Evolutionary conservation across 2,329 filamentous ascomycete genomes (phyloP), one percentile per base, ranked within the genome.

Genomic region (Aureobasidium sp.): DNA sequence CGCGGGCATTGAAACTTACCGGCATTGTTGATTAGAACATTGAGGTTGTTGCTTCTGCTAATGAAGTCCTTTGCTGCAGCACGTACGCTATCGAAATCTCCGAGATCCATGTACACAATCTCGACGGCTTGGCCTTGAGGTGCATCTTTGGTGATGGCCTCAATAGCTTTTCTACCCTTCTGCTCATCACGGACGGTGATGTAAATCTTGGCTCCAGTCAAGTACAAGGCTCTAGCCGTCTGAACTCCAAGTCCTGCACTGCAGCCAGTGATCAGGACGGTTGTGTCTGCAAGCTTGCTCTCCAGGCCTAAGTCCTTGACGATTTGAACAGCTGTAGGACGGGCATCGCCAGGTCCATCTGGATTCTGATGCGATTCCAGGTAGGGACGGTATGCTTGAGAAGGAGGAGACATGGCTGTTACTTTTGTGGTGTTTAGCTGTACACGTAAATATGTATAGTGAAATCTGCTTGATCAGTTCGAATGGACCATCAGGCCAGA

Each of bases 151-250:
- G 41, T 44, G 9, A 44, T 44, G 34, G 51, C 51, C 20, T 29
- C 37, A n/a, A 53, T 53, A 12, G 51, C 51, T 22, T 53, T 53
- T 7, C 41, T 36, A 29, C 51, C 51, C 7, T 41, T 53, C 22
- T 53, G 34, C 36, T 53, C 51, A 8, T 36, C 20, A 2, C 25
- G 44, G 14, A 72, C 78, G 1, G 78, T 78, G 9, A 75, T 69
- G 67, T 73, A 80, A 47, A 80, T 65, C 34, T 69, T 77, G 17
- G 79, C 78, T 6, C 79, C 79, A 0, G 80, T 78, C 17, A 73
- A 67, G 55, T 70, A 70, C 14, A 83, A 70, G 1, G 79, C 79
- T n/a, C 72, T 71, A 2, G 72, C 76, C 2, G 77, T 79, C 63
- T 80, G 74, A 31, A 76, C 64, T 11, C 78, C 78, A 25, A 80